A percentile compares a stretch with the other conserved stretches of the same genome.
Conservation (phyloP, 371 early-diverging fungal species). For the Lichtheimia ornata region DNA sequence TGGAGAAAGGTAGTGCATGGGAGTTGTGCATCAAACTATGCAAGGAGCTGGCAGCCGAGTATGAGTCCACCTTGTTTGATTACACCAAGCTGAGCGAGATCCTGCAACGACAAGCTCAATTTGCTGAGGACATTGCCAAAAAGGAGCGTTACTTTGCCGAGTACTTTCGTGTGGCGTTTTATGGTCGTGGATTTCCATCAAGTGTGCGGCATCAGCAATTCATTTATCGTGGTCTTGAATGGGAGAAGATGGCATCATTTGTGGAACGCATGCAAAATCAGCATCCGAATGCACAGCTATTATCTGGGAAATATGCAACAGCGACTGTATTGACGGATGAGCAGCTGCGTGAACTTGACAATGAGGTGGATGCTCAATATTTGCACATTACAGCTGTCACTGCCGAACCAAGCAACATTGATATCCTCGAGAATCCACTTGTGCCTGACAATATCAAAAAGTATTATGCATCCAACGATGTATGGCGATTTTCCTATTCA, state of each 20-base stretch:
- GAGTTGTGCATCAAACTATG: slow-evolving; percentile 69
- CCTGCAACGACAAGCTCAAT: slow-evolving; percentile 56
- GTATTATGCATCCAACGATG: slow-evolving; percentile 70
- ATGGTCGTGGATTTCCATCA: slow-evolving; percentile 66
- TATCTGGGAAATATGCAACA: slow-evolving; percentile 45
- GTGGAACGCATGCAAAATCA: slow-evolving; percentile 72
- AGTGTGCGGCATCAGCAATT: slow-evolving; percentile 67
- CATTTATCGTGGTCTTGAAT: slow-evolving; percentile 71
- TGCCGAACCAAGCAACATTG: slow-evolving; percentile 48
- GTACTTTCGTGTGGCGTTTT: slow-evolving; percentile 80
- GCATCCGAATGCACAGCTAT: slow-evolving; percentile 63
- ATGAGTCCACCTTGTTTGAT: slow-evolving; percentile 56
- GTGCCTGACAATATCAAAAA: slow-evolving; percentile 51
- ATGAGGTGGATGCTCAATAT: slow-evolving; percentile 57
- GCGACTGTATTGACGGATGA: slow-evolving; percentile 40
- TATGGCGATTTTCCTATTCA: slow-evolving; percentile 66
- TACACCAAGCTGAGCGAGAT: slow-evolving; percentile 60
- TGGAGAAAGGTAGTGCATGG: slow-evolving; percentile 72
- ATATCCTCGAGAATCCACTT: slow-evolving; percentile 33
- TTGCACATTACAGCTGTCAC: slow-evolving; percentile 74
- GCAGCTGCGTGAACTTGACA: slow-evolving; percentile 49
- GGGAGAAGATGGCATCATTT: slow-evolving; percentile 79
- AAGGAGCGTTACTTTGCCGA: slow-evolving; percentile 68
- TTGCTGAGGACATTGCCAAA: slow-evolving; percentile 58
- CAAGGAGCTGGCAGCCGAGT: slow-evolving; percentile 63